phyloP scores from a whole-genome alignment of 176 grass and related monocot genomes.

The Puccinellia tenuiflora region DNA sequence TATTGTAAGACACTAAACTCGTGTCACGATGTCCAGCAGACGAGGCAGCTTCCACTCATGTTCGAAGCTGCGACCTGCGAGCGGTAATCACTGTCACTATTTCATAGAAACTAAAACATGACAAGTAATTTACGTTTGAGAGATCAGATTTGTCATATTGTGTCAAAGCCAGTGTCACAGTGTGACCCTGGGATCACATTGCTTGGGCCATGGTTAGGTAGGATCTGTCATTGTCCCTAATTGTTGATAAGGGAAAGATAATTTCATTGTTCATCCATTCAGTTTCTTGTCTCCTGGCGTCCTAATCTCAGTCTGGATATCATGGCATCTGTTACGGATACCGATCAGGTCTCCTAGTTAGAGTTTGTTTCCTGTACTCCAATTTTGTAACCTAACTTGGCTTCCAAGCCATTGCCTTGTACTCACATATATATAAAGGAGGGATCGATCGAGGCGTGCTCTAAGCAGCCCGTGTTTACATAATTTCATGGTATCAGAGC shows the following conservation, averaged over 20 bases:
- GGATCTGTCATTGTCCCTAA: neutral
- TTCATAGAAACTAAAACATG: neutral
- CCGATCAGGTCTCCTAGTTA: too few relatives aligned
- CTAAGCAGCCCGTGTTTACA: too few relatives aligned
- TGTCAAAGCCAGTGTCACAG: constrained; percentile 2
- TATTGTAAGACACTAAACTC: constrained; percentile 65
- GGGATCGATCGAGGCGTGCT: too few relatives aligned
- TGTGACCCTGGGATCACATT: constrained; percentile 30
- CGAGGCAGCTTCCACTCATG: constrained; percentile 31
- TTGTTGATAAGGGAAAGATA: neutral
- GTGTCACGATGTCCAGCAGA: constrained; percentile 49
- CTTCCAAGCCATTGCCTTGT: too few relatives aligned
- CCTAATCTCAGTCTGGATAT: neutral
- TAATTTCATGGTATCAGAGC: too few relatives aligned
- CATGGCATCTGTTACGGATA: too few relatives aligned
- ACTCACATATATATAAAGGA: too few relatives aligned
- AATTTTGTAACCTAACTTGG: too few relatives aligned
- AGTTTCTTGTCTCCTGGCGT: neutral
- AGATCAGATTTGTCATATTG: neutral
- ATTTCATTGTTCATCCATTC: neutral
- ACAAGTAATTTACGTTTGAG: neutral
- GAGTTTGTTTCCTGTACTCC: too few relatives aligned
- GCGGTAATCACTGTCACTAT: constrained; percentile 32
- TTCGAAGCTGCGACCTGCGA: constrained; percentile 38
- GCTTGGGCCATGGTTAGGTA: constrained; percentile 27